phyloP scores from a whole-genome alignment of 2,329 filamentous ascomycete species.

The Trichoderma guizhouense region DNA sequence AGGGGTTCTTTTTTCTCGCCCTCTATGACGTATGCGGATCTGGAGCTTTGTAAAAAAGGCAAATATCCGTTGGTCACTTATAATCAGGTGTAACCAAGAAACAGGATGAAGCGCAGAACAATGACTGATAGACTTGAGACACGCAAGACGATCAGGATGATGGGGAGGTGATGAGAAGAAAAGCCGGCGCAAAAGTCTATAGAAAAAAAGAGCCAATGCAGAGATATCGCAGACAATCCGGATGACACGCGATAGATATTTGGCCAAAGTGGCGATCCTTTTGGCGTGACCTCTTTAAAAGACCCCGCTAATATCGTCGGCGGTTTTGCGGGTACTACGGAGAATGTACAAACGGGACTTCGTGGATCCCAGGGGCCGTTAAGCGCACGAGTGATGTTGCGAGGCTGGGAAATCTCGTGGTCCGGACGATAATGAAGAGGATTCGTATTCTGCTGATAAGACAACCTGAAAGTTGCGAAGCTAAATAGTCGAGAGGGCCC shows the following conservation, averaged over 20 bases:
- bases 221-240: not conserved
- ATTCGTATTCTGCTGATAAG: not conserved
- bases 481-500: not conserved
- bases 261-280: not conserved
- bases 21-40: conserved; percentile 8
- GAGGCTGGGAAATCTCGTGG: not conserved
- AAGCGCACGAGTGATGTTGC: conserved; percentile 15
- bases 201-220: not conserved
- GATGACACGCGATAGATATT: not conserved
- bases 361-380: conserved; percentile 1
- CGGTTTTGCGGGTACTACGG: conserved; percentile 15
- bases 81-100: not conserved
- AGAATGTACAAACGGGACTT: not conserved
- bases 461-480: not conserved
- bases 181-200: not conserved
- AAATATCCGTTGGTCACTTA: not conserved
- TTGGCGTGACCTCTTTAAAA: not conserved
- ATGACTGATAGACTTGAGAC: not conserved
- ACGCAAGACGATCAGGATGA: not conserved
- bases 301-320: conserved; percentile 14
- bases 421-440: not conserved
- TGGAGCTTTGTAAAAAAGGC: not conserved
- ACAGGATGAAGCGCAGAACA: no score
- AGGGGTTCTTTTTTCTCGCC: not conserved
- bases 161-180: not conserved